A percentile compares a stretch with the other conserved stretches of the same genome.
phyloP scores from a whole-genome alignment of 2,329 filamentous ascomycete species.

The Aspergillus viridinutans region DNA sequence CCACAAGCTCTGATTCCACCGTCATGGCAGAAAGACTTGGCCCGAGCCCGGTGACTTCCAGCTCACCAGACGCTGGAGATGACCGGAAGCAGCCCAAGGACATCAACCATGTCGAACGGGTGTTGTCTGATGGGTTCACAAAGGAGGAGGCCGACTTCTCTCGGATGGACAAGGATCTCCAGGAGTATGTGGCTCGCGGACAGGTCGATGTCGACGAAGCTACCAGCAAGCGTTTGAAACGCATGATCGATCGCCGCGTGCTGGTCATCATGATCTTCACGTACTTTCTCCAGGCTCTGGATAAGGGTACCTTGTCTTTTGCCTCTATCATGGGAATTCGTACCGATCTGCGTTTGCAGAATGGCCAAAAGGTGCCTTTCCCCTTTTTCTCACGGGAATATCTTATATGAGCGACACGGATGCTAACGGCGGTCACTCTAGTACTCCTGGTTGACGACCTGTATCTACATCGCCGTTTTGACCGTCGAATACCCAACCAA shows the following conservation, averaged over 20 bases:
- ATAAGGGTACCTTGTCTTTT: slow-evolving; percentile 41
- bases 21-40: not conserved
- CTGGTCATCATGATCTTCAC: slow-evolving; percentile 67
- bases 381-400: too few species aligned
- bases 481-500: slow-evolving; percentile 70
- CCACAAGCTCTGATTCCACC: not conserved
- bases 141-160: slow-evolving; percentile 55
- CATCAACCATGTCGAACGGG: slow-evolving; percentile 47
- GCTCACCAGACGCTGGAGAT: not conserved
- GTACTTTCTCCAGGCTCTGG: slow-evolving; percentile 62
- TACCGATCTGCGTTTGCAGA: slow-evolving; percentile 46
- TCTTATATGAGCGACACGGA: not conserved
- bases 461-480: slow-evolving; percentile 69
- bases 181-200: slow-evolving; percentile 60
- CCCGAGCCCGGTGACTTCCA: not conserved
- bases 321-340: slow-evolving; percentile 40
- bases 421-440: slow-evolving; percentile 29
- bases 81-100: slow-evolving; percentile 17
- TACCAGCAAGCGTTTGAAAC: slow-evolving; percentile 59
- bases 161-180: slow-evolving; percentile 65
- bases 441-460: slow-evolving; percentile 69
- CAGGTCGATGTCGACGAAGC: slow-evolving; percentile 56
- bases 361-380: slow-evolving; percentile 29
- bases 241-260: slow-evolving; percentile 63
- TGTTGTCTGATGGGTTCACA: slow-evolving; percentile 45